Evolutionary conservation across 768 basidiomycete genomes (phyloP).

Genomic region (Tricholoma saponaceum): DNA sequence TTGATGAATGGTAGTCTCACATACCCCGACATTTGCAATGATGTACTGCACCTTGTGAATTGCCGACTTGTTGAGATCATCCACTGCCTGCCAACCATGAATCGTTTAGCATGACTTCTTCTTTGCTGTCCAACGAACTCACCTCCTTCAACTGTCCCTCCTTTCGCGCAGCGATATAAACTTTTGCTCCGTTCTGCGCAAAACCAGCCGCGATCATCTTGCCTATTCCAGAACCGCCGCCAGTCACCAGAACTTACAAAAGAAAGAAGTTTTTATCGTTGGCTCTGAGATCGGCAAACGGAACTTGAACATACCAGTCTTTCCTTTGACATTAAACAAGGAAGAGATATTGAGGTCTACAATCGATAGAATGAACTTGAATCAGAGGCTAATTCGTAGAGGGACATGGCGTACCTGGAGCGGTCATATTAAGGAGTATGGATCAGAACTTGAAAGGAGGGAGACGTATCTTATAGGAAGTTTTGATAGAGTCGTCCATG

Average conservation of each 20-base stretch:
- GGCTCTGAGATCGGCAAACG: neutral
- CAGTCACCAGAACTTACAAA: conserved; percentile 68
- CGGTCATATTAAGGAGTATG: conserved; percentile 12
- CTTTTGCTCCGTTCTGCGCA: conserved; percentile 81
- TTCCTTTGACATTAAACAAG: conserved; percentile 65
- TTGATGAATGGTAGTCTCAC: conserved; percentile 22
- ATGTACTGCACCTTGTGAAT: conserved; percentile 69
- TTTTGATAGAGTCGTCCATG: neutral
- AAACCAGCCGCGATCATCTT: conserved; percentile 81
- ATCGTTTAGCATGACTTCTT: neutral
- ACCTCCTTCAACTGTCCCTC: conserved; percentile 76
- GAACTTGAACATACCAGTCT: conserved; percentile 49
- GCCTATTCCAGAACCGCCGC: conserved; percentile 81
- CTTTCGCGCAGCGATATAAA: conserved; percentile 88
- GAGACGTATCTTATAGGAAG: neutral
- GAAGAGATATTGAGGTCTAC: conserved; percentile 49
- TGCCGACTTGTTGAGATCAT: conserved; percentile 55
- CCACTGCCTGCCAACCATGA: conserved; percentile 34
- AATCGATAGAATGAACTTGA: neutral
- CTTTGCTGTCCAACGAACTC: conserved; percentile 10
- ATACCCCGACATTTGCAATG: conserved; percentile 67
- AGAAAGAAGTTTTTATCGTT: neutral
- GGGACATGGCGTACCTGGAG: conserved; percentile 14
- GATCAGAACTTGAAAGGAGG: neutral
- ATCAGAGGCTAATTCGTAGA: neutral